Evolutionary conservation across 2,329 filamentous ascomycete species (phyloP).

Genomic region (Sordariomycetes sp.): DNA sequence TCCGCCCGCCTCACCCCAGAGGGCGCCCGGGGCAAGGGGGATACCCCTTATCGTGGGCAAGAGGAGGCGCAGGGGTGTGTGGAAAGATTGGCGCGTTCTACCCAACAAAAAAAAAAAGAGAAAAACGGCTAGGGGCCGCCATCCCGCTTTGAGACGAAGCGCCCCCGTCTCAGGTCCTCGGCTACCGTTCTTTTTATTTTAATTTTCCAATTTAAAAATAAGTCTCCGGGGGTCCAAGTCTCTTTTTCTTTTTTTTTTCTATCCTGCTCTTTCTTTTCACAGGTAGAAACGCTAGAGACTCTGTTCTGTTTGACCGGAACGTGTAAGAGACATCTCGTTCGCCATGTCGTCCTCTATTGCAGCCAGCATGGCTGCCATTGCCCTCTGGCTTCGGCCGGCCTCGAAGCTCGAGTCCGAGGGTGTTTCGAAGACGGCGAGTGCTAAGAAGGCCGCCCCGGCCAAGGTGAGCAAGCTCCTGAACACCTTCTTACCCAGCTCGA

Average conservation of each 20-base stretch:
- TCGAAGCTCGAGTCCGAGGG: background rate
- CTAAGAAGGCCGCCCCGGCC: background rate
- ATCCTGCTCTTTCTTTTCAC: background rate
- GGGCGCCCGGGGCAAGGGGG: too few relatives aligned
- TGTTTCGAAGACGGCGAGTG: background rate
- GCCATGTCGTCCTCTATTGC: conserved; percentile 1
- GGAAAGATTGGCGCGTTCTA: too few relatives aligned
- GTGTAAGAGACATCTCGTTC: background rate
- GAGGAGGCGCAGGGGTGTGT: too few relatives aligned
- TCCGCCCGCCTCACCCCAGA: too few relatives aligned
- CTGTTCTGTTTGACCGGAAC: background rate
- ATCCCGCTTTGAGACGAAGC: background rate
- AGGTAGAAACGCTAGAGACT: background rate
- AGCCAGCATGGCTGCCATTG: conserved; percentile 2
- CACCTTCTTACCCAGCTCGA: background rate
- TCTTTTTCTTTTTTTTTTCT: background rate
- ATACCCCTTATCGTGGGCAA: too few relatives aligned
- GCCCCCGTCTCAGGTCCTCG: background rate
- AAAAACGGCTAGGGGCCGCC: background rate
- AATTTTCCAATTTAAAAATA: background rate
- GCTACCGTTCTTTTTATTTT: background rate
- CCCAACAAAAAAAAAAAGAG: background rate
- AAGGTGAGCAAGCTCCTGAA: background rate
- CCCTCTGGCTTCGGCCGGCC: conserved; percentile 6
- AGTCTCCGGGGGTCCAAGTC: background rate